Conservation (phyloP, 768 basidiomycete genomes). For the Tylopilus plumbeoviolaceoides region DNA sequence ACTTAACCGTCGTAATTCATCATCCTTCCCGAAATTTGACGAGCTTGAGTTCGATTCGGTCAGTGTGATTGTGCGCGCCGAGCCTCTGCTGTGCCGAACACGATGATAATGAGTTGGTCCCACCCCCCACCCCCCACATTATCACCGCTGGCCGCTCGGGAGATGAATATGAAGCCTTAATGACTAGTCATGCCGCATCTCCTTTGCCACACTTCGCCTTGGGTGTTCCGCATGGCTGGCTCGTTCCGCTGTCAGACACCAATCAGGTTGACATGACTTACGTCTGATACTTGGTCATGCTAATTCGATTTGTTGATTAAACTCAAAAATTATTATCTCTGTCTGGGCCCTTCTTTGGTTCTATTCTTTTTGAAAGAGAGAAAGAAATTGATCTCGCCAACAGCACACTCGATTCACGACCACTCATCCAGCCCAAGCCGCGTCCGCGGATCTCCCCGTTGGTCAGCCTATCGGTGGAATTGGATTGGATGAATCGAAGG, state of each 20-base stretch:
- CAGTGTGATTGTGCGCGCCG: slow-evolving; percentile 12
- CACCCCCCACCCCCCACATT: slow-evolving; percentile 29
- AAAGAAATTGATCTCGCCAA: not conserved
- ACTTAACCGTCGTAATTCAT: slow-evolving; percentile 13
- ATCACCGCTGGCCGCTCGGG: slow-evolving; percentile 36
- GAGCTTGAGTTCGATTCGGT: slow-evolving; percentile 1
- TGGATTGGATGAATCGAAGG: not conserved
- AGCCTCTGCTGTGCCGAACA: slow-evolving; percentile 16
- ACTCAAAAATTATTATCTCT: not conserved
- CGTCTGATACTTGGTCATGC: not conserved
- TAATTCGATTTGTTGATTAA: slow-evolving; percentile 1
- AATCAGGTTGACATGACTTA: slow-evolving; percentile 5
- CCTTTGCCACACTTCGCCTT: not conserved
- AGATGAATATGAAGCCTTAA: slow-evolving; percentile 51
- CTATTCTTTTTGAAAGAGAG: no score
- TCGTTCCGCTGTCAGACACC: slow-evolving; percentile 69
- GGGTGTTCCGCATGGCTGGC: slow-evolving; percentile 34
- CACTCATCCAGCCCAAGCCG: no score
- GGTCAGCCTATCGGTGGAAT: not conserved
- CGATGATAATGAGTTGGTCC: slow-evolving; percentile 37
- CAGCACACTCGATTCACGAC: not conserved
- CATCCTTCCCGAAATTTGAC: not conserved
- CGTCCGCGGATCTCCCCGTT: not conserved
- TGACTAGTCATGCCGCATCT: slow-evolving; percentile 41
- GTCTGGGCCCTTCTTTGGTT: not conserved